Evolutionary conservation across 2,329 filamentous ascomycete species (phyloP), one percentile per base, ranked within the genome.

Genomic region (Trichoderma sp.): DNA sequence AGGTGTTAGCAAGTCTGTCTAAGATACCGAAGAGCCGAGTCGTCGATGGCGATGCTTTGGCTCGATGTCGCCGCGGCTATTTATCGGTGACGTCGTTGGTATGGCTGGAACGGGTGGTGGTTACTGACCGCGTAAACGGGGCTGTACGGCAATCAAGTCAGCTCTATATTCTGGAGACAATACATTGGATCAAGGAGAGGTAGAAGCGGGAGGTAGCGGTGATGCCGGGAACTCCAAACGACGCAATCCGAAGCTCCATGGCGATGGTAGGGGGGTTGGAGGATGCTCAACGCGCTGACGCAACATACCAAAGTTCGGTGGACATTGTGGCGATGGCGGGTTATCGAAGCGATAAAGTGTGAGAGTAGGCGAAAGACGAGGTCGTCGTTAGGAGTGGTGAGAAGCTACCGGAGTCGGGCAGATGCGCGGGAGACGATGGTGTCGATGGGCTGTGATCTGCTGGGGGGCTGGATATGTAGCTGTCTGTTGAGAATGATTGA

Each of bases 241-340:
- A 66, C 65, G 63, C 50, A 52, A 52, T 64, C 56, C 56, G 57
- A 55, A 67, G 65, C 65, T 66, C 55, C 61, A 57, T 24, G 54
- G 24, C 41, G 30, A 45, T 41, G 54, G 41, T 58, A 62, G 44
- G 65, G 65, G 61, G 62, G 54, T 10, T 47, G 52, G 12, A 39
- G 34, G 34, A 14, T 19, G 43, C 41, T 60, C n/a, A 45, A 67
- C 65, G 65, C 65, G 65, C 62, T 65, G 65, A 67, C 65, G 63
- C 58, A 65, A 64, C 65, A 65, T 67, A 67, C 65, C 65, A 67
- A 57, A 67, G 65, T 65, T 67, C 65, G 56, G 65, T 65, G 45
- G 65, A 24, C 65, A 67, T 67, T 62, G 64, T 65, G 65, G 41
- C 56, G 55, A 51, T 15, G 50, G 14, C 12, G 65, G 34, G 26